phyloP scores from a whole-genome alignment of 257 asterid genomes.

The Solanum lycopersicoides region DNA sequence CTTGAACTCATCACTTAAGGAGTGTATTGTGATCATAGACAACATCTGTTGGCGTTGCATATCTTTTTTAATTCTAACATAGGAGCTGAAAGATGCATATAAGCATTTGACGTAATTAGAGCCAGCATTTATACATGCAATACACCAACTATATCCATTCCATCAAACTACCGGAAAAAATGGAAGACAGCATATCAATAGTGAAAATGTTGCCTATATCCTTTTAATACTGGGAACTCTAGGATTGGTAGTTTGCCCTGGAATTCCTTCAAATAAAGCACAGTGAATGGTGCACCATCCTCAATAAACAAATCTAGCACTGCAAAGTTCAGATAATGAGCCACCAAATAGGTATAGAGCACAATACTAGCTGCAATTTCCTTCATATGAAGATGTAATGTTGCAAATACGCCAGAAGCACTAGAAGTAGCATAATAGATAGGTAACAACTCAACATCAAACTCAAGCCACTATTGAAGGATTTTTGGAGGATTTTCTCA shows the following conservation, averaged over 20 bases:
- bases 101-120: neutral
- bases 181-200: neutral
- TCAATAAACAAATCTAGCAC: neutral
- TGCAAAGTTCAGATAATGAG: neutral
- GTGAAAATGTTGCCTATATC: neutral
- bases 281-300: neutral
- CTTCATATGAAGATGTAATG: neutral
- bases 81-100: neutral
- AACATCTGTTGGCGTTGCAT: neutral
- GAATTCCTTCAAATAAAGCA: neutral
- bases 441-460: neutral
- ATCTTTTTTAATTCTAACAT: neutral
- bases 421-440: neutral
- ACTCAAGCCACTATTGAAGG: neutral
- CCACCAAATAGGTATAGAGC: neutral
- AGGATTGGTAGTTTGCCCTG: neutral
- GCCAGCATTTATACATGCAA: neutral
- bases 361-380: neutral
- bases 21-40: neutral
- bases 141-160: neutral
- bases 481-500: neutral
- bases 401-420: neutral
- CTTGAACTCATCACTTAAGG: neutral
- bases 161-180: neutral
- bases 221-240: neutral